Evolutionary conservation across 345 rosid genomes (phyloP).

Genomic region (Lepidium sativum): DNA sequence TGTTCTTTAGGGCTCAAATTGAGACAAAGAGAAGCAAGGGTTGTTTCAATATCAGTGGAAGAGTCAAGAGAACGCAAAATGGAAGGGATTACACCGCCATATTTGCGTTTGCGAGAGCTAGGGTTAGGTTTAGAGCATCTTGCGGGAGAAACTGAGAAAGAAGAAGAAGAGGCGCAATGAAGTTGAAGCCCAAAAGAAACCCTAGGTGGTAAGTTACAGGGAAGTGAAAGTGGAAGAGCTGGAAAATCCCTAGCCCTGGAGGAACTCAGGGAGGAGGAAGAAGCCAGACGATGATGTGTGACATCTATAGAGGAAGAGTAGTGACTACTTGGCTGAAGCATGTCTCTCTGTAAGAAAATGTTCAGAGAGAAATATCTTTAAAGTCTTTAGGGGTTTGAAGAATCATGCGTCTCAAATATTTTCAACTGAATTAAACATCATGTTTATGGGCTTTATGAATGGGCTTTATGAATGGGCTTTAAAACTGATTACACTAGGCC

Average conservation of each 20-base stretch:
- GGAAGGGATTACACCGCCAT: constrained; percentile 54
- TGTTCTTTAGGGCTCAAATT: constrained; percentile 68
- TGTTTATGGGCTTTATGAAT: background rate
- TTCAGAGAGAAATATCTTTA: background rate
- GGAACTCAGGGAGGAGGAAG: background rate
- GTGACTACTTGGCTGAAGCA: constrained; percentile 20
- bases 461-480: background rate
- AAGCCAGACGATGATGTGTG: background rate
- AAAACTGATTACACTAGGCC: background rate
- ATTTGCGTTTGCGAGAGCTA: constrained; percentile 31
- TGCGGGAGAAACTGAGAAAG: constrained; percentile 28
- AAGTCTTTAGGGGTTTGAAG: background rate
- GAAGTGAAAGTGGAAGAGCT: background rate
- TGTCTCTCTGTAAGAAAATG: background rate
- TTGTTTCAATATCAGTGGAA: constrained; percentile 39
- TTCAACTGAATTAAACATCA: background rate
- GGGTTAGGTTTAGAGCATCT: constrained; percentile 27
- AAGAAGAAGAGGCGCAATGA: constrained; percentile 38
- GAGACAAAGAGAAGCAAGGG: constrained; percentile 43
- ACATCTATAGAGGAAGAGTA: constrained; percentile 8
- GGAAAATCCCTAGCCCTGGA: constrained; percentile 7
- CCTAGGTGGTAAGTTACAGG: constrained; percentile 21
- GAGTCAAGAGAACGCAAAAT: constrained; percentile 56
- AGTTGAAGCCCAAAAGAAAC: constrained; percentile 40
- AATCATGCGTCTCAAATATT: background rate